phyloP scores from a whole-genome alignment of 108 stramenopile species.

The Fragilaria radians region DNA sequence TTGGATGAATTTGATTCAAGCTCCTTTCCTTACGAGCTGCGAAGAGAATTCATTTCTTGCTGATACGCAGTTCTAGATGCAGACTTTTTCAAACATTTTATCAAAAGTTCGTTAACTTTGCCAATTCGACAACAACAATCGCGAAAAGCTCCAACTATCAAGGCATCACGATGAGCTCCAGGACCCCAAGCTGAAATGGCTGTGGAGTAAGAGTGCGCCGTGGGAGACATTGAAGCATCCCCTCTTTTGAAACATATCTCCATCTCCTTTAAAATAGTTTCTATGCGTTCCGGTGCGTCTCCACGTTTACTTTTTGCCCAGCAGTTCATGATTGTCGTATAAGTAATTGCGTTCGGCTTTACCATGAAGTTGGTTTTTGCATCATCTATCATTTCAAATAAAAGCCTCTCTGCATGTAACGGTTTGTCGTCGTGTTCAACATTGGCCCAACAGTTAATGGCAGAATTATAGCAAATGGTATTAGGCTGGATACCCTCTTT shows the following conservation, averaged over 20 bases:
- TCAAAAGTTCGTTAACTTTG: background rate
- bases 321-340: constrained; percentile 12
- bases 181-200: constrained; percentile 27
- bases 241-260: constrained; percentile 1
- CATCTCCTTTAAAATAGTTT: constrained; percentile 14
- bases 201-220: constrained; percentile 1
- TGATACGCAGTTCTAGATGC: too few relatives aligned
- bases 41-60: too few relatives aligned
- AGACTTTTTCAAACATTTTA: too few relatives aligned
- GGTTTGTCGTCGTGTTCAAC: constrained; percentile 6
- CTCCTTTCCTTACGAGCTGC: too few relatives aligned
- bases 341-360: constrained; percentile 10
- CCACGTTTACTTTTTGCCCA: constrained; percentile 12
- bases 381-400: constrained; percentile 19
- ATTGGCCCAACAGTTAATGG: constrained; percentile 11
- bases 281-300: constrained; percentile 15
- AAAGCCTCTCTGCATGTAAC: constrained; percentile 13
- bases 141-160: constrained; percentile 1
- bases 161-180: background rate
- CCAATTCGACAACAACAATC: background rate
- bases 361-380: background rate
- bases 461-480: constrained; percentile 2
- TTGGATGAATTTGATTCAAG: too few relatives aligned
- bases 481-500: background rate
- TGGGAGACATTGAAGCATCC: background rate